These are phyloP conservation scores for Cicer pinnatifidum DNA, from an alignment of 306 rosid species.

Conservation along the genomic window DNA sequence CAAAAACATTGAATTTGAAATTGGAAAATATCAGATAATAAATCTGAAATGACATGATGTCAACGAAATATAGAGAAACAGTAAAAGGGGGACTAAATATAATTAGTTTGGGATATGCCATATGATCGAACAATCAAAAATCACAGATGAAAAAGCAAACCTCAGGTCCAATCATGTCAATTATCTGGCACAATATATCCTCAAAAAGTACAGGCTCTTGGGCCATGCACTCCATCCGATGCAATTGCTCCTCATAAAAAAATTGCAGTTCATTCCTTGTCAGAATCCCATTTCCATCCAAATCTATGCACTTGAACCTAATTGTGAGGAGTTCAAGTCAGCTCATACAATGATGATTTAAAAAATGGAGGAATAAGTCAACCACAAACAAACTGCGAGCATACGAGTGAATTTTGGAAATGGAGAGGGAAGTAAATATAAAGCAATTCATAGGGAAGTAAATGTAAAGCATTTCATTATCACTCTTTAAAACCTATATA, in stretches of 20 bases:
- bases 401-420: slow-evolving; percentile 25
- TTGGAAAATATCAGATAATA: slow-evolving; percentile 30
- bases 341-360: slow-evolving; percentile 19
- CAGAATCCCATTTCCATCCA: slow-evolving; percentile 95
- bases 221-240: slow-evolving; percentile 99
- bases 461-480: slow-evolving; percentile 33
- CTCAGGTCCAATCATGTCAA: slow-evolving; percentile 96
- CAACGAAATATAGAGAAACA: slow-evolving; percentile 9
- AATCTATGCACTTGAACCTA: slow-evolving; percentile 98
- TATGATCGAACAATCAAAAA: slow-evolving; percentile 29
- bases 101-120: slow-evolving; percentile 23
- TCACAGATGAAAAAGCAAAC: slow-evolving; percentile 55
- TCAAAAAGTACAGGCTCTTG: slow-evolving; percentile 99
- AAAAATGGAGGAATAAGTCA: slow-evolving; percentile 28
- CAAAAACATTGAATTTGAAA: slow-evolving; percentile 17
- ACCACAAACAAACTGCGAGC: slow-evolving; percentile 18
- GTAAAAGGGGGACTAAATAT: slow-evolving; percentile 7
- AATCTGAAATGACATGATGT: slow-evolving; percentile 14
- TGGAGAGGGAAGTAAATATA: slow-evolving; percentile 26
- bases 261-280: slow-evolving; percentile 94
- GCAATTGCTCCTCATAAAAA: slow-evolving; percentile 99
- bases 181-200: slow-evolving; percentile 96
- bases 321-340: slow-evolving; percentile 45
- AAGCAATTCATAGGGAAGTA: slow-evolving; percentile 28
- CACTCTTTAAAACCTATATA: slow-evolving; percentile 3